These are phyloP conservation scores for Hemerocallis citrina DNA, from an alignment of 106 monocot genomes.

Conservation along the genomic window DNA sequence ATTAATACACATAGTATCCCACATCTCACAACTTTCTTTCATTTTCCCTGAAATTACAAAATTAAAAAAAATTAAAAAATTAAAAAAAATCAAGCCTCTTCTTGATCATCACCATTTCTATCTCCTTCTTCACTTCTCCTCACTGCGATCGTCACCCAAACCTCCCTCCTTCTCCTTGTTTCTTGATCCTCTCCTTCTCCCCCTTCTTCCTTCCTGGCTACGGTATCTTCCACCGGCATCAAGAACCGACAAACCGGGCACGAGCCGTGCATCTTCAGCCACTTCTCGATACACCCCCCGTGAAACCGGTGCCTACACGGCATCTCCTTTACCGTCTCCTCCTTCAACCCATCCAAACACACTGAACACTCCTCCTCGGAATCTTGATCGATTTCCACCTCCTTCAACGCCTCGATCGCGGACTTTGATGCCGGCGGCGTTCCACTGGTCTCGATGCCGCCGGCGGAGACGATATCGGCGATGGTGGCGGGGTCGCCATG, in stretches of 20 bases:
- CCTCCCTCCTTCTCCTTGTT: constrained; percentile 5
- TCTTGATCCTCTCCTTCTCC: constrained; percentile 9
- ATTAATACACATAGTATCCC: too few relatives aligned
- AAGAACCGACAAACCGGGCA: constrained; percentile 78
- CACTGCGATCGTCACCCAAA: constrained; percentile 16
- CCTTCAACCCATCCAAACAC: constrained; percentile 68
- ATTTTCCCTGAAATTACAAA: too few relatives aligned
- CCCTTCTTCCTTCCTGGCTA: constrained; percentile 3
- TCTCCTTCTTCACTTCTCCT: not conserved
- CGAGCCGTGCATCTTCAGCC: constrained; percentile 80
- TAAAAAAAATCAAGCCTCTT: too few relatives aligned
- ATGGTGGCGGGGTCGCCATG: constrained; percentile 12
- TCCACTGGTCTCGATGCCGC: constrained; percentile 15
- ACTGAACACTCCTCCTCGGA: constrained; percentile 44
- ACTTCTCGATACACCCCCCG: constrained; percentile 51
- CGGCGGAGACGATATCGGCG: constrained; percentile 12
- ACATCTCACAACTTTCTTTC: too few relatives aligned
- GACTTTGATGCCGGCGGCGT: constrained; percentile 68
- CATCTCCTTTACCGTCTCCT: constrained; percentile 49
- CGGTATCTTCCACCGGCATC: constrained; percentile 41
- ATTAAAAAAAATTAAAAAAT: too few relatives aligned
- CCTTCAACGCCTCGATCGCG: constrained; percentile 50
- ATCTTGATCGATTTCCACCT: constrained; percentile 28
- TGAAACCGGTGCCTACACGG: constrained; percentile 77
- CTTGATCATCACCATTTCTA: not conserved